Conservation (phyloP, 768 basidiomycete genomes). For the Boletus reticuloceps region DNA sequence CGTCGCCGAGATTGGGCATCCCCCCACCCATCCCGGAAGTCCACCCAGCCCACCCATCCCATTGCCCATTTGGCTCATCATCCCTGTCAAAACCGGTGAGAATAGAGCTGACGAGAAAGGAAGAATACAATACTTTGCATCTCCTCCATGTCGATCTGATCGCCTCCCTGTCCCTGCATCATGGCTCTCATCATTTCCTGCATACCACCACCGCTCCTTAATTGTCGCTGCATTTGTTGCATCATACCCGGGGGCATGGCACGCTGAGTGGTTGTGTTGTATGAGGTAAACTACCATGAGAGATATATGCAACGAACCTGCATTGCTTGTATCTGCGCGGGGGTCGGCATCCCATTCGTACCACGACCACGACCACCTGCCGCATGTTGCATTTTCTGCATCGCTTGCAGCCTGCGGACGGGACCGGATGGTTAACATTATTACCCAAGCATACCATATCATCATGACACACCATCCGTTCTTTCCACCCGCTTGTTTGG, state of each 20-base stretch:
- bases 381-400: constrained; percentile 92
- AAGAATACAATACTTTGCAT: constrained; percentile 69
- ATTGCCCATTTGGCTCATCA: constrained; percentile 87
- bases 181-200: constrained; percentile 98
- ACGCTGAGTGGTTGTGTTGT: constrained; percentile 46
- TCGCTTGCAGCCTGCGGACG: constrained; percentile 63
- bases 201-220: constrained; percentile 83
- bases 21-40: constrained; percentile 52
- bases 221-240: constrained; percentile 85
- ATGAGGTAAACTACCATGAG: constrained; percentile 1
- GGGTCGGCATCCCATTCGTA: constrained; percentile 84
- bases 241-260: constrained; percentile 95
- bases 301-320: constrained; percentile 51
- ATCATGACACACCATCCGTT: constrained; percentile 72
- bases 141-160: constrained; percentile 89
- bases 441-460: neutral
- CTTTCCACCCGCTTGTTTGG: constrained; percentile 96
- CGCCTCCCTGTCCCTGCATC: constrained; percentile 93
- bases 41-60: constrained; percentile 53
- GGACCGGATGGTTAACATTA: constrained; percentile 3
- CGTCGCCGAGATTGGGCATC: constrained; percentile 69
- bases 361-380: constrained; percentile 85
- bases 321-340: constrained; percentile 92
- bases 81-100: constrained; percentile 45
- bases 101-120: neutral